Evolutionary conservation across 2,329 filamentous ascomycete species (phyloP), one percentile per base, ranked within the genome.

Genomic region (Metarhizium album): DNA sequence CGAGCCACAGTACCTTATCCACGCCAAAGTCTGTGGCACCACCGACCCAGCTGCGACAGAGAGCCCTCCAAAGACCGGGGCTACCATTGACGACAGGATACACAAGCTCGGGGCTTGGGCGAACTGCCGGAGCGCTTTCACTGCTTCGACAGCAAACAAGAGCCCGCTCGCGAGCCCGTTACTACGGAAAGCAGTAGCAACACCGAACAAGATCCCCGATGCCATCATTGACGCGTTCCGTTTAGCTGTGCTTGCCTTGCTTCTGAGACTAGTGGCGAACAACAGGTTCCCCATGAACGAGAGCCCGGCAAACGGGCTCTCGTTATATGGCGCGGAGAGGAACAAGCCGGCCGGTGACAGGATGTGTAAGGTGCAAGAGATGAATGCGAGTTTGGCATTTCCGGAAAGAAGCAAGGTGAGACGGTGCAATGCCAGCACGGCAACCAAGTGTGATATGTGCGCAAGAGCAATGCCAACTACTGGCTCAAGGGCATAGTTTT

Each of bases 291-390:
- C 93, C 0, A 75, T 58, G 59, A 96, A 87, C 40, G 86, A 86
- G 33, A 95, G 71, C 22, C 87, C 73, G 0, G 91, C 83, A 66
- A 90, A 96, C 0, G 84, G 66, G 55, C 86, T 82, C 70, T 98
- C 93, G 9, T 82, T 78, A 65, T 93, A 95, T 0, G 91, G 89
- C 0, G 90, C 85, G 0, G 86, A 90, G 18, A 98, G 78, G 63
- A 98, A 97, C 2, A 96, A 69, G 1, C 91, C 91, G 0, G 87
- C 93, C 0, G 93, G 91, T 0, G 87, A 93, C 46, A 97, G 62
- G 50, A 95, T 77, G 65, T 97, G 89, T 46, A 97, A 71, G 16
- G 78, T 70, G 3, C 88, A 81, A 8, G 88, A 76, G 22, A 86
- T 63, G 54, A 91, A 82, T 2, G 87, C 78, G 40, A 85, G 65